Percentiles rank a stretch among this genome's conserved stretches.
Conservation (phyloP, 805 yeast genomes). For the Wickerhamiella kurtzmanii region DNA sequence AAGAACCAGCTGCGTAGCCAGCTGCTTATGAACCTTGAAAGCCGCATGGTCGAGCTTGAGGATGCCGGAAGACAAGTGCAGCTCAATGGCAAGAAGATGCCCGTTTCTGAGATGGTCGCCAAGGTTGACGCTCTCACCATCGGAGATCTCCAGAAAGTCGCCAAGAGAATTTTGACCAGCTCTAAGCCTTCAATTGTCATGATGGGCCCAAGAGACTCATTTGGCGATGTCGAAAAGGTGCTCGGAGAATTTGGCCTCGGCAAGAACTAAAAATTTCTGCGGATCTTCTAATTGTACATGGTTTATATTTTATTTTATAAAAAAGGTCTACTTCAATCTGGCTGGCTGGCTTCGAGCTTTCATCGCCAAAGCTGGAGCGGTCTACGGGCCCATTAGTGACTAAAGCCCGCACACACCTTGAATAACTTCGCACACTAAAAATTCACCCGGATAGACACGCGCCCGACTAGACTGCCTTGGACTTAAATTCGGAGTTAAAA, state of each 20-base stretch:
- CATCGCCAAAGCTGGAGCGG: too few relatives aligned
- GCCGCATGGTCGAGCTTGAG: slow-evolving; percentile 85
- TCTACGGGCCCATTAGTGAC: too few relatives aligned
- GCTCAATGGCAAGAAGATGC: slow-evolving; percentile 60
- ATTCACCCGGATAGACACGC: background rate
- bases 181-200: slow-evolving; percentile 74
- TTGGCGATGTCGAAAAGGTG: slow-evolving; percentile 68
- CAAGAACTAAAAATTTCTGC: background rate
- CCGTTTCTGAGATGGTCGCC: slow-evolving; percentile 67
- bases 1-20: slow-evolving; percentile 84
- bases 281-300: background rate
- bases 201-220: slow-evolving; percentile 74
- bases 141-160: slow-evolving; percentile 58
- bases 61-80: slow-evolving; percentile 93
- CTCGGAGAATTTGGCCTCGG: slow-evolving; percentile 67
- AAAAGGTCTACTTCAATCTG: background rate
- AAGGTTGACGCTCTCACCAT: slow-evolving; percentile 58
- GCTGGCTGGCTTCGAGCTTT: background rate
- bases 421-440: background rate
- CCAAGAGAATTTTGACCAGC: slow-evolving; percentile 62
- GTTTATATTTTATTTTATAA: too few relatives aligned
- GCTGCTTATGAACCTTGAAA: slow-evolving; percentile 81
- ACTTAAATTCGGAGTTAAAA: too few relatives aligned
- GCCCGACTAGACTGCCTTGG: background rate
- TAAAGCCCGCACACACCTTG: background rate